These are phyloP conservation scores for Spathaspora boniae DNA, from an alignment of 805 yeast species.

Conservation along the genomic window DNA sequence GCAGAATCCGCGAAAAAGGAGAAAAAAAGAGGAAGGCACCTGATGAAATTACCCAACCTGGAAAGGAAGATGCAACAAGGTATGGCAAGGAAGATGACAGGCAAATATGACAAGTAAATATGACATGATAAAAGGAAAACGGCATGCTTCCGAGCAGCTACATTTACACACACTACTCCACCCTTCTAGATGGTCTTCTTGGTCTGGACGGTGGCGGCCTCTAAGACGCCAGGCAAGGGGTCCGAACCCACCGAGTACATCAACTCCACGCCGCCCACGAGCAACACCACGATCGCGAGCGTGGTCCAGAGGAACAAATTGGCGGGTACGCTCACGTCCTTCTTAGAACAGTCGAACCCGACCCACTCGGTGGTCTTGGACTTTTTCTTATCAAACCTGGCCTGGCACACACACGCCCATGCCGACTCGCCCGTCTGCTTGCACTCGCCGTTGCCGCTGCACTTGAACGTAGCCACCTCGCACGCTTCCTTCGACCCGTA, in stretches of 20 bases:
- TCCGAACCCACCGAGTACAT: constrained; percentile 54
- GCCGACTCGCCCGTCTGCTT: constrained; percentile 30
- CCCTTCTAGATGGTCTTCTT: constrained; percentile 28
- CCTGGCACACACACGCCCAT: constrained; percentile 50
- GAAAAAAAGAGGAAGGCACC: too few species aligned
- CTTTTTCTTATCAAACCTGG: constrained; percentile 39
- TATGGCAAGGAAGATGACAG: too few species aligned
- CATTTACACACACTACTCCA: neutral
- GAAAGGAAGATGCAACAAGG: too few species aligned
- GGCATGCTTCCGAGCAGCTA: neutral
- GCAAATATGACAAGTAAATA: neutral
- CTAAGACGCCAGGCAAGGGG: constrained; percentile 66
- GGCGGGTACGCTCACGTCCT: constrained; percentile 63
- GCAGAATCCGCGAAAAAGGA: too few species aligned
- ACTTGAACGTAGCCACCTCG: constrained; percentile 42
- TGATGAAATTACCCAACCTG: too few species aligned
- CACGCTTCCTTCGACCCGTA: constrained; percentile 44
- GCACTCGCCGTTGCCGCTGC: constrained; percentile 56
- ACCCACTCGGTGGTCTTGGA: constrained; percentile 52
- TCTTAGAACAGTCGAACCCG: constrained; percentile 61
- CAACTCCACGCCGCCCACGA: constrained; percentile 52
- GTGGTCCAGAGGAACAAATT: constrained; percentile 69
- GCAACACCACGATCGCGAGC: constrained; percentile 42
- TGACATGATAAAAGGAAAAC: neutral
- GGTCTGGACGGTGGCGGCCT: constrained; percentile 51